Percentiles rank a stretch among this genome's conserved stretches.
Evolutionary conservation across 139 green algal species (phyloP).

Genomic region (Diplosphaera chodatii): DNA sequence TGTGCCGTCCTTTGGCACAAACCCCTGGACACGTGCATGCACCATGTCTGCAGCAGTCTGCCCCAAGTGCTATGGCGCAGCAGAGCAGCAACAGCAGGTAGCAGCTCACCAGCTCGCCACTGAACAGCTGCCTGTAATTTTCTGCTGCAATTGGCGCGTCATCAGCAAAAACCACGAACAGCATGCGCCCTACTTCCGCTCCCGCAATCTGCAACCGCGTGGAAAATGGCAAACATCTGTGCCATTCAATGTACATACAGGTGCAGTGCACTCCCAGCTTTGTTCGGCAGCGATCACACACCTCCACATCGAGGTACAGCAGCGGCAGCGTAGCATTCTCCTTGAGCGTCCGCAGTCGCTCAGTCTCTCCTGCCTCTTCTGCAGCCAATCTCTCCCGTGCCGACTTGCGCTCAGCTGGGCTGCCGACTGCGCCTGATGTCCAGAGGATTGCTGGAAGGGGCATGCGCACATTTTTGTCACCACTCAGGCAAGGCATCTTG

Average conservation of each 20-base stretch:
- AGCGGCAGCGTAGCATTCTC: constrained; percentile 34
- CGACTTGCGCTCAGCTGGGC: background rate
- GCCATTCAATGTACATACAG: background rate
- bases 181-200: background rate
- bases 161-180: background rate
- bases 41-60: too few species aligned
- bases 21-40: background rate
- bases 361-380: constrained; percentile 10
- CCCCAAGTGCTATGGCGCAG: too few species aligned
- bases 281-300: background rate
- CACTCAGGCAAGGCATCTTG: too few species aligned
- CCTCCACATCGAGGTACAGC: constrained; percentile 41
- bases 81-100: too few species aligned
- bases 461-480: too few species aligned
- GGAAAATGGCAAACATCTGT: too few species aligned
- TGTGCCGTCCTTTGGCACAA: background rate
- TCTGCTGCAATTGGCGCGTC: background rate
- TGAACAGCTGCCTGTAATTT: background rate
- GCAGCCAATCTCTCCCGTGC: background rate
- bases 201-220: background rate
- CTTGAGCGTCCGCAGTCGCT: constrained; percentile 18
- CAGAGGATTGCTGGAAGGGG: background rate
- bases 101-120: background rate
- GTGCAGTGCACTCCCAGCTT: too few species aligned
- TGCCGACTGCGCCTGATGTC: constrained; percentile 5